These are phyloP conservation scores for Erysimum pusillum DNA, from an alignment of 441 rosid species.

Conservation along the genomic window DNA sequence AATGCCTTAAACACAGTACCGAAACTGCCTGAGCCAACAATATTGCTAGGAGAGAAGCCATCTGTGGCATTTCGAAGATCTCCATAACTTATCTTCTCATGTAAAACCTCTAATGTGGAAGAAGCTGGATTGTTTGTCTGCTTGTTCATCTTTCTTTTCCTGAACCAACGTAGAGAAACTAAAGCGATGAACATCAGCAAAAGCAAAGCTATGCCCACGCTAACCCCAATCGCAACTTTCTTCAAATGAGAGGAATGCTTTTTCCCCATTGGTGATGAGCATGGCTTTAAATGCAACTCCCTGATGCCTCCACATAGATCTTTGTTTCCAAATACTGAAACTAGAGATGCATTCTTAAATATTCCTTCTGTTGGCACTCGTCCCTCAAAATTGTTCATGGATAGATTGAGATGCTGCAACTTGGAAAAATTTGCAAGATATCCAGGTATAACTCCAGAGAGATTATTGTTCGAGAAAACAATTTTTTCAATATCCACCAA, in stretches of 20 bases:
- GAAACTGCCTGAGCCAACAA: conserved; percentile 40
- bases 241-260: neutral
- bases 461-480: neutral
- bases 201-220: neutral
- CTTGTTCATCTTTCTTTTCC: neutral
- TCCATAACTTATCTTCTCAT: conserved; percentile 30
- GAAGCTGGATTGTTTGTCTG: neutral
- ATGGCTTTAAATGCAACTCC: neutral
- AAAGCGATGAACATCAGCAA: neutral
- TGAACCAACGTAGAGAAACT: neutral
- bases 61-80: conserved; percentile 38
- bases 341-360: neutral
- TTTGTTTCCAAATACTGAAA: neutral
- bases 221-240: neutral
- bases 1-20: conserved; percentile 40
- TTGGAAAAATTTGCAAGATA: conserved; percentile 7
- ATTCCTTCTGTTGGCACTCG: neutral
- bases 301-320: neutral
- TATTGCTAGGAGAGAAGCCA: conserved; percentile 39
- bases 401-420: conserved; percentile 16
- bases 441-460: conserved; percentile 4
- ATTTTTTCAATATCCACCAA: neutral
- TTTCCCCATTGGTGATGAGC: neutral
- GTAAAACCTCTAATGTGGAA: neutral
- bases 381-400: conserved; percentile 22